These are phyloP conservation scores for Thelephora terrestris DNA, from an alignment of 1,284 basidiomycete species.

Conservation along the genomic window DNA sequence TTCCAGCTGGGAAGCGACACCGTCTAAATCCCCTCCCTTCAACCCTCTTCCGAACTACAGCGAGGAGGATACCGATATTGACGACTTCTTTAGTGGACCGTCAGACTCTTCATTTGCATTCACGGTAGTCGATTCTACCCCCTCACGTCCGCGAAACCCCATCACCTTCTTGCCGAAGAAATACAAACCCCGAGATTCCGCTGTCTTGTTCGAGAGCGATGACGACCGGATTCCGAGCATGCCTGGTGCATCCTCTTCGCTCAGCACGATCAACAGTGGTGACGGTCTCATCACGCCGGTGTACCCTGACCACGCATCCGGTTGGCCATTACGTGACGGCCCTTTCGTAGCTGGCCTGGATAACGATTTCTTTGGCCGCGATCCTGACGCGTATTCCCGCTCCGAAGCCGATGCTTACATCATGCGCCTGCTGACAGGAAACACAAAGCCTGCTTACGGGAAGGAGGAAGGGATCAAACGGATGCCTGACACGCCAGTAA, in stretches of 20 bases:
- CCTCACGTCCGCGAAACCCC: constrained; percentile 34
- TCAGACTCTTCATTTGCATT: constrained; percentile 42
- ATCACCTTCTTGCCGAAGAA: constrained; percentile 46
- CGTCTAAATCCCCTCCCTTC: background rate
- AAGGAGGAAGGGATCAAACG: constrained; percentile 43
- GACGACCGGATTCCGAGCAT: constrained; percentile 29
- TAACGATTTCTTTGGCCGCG: constrained; percentile 13
- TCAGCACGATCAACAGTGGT: constrained; percentile 45
- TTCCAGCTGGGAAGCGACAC: constrained; percentile 8
- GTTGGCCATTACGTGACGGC: constrained; percentile 51
- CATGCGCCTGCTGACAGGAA: constrained; percentile 52
- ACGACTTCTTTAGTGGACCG: constrained; percentile 39
- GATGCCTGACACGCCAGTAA: constrained; percentile 71
- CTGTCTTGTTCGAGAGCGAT: constrained; percentile 54
- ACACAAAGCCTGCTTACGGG: constrained; percentile 36
- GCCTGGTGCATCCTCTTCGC: constrained; percentile 48
- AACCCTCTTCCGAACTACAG: background rate
- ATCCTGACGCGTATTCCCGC: constrained; percentile 24
- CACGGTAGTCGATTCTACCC: constrained; percentile 42
- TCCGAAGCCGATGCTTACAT: constrained; percentile 52
- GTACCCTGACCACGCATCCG: constrained; percentile 40
- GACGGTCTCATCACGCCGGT: constrained; percentile 58
- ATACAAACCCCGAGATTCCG: constrained; percentile 61
- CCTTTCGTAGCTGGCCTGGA: constrained; percentile 30
- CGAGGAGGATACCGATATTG: constrained; percentile 38